Percentiles rank a stretch among this genome's conserved stretches.
Evolutionary conservation across 768 basidiomycete species (phyloP).

Genomic region (Tulasnella sp.): DNA sequence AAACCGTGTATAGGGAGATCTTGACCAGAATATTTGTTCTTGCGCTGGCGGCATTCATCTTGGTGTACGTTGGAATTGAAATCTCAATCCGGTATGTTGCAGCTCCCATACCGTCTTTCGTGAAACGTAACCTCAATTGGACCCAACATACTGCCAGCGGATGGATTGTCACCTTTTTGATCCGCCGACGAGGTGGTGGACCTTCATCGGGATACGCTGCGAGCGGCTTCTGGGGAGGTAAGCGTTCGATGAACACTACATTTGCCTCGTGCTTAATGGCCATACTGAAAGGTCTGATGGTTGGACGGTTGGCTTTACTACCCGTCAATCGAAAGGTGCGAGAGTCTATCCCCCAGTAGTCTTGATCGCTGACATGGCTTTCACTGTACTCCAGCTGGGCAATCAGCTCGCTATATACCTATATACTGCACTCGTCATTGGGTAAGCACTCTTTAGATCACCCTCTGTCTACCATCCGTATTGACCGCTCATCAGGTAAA

Average conservation of each 20-base stretch:
- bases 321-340: slow-evolving; percentile 13
- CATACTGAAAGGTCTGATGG: not conserved
- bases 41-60: slow-evolving; percentile 20
- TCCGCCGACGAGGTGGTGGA: slow-evolving; percentile 35
- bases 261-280: not conserved
- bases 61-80: slow-evolving; percentile 18
- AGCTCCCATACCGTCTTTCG: not conserved
- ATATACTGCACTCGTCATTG: slow-evolving; percentile 18
- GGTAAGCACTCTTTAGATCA: not conserved
- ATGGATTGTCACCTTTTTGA: slow-evolving; percentile 45
- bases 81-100: slow-evolving; percentile 14
- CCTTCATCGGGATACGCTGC: slow-evolving; percentile 39
- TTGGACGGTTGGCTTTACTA: slow-evolving; percentile 11
- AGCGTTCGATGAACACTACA: not conserved
- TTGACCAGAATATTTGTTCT: slow-evolving; percentile 43
- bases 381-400: slow-evolving; percentile 5
- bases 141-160: slow-evolving; percentile 23
- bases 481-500: no score
- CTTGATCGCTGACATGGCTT: not conserved
- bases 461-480: not conserved
- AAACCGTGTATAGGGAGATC: slow-evolving; percentile 30
- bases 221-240: slow-evolving; percentile 35
- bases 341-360: not conserved
- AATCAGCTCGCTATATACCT: slow-evolving; percentile 15
- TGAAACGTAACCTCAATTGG: not conserved